Evolutionary conservation across 441 rosid species (phyloP), one percentile per base, ranked within the genome.

Genomic region (Syzygium syzygioides): DNA sequence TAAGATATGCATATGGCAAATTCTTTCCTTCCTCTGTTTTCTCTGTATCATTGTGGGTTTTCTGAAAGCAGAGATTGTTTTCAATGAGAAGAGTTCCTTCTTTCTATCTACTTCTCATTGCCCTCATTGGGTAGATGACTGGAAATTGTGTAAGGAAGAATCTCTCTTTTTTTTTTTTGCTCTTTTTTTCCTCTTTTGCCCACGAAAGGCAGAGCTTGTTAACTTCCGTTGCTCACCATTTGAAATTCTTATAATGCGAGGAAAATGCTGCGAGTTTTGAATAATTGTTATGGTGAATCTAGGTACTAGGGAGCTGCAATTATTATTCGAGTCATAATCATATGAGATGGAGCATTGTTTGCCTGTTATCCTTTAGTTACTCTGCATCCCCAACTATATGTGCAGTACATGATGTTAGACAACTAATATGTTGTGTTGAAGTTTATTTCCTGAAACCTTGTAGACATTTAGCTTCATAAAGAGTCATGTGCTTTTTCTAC

Each of bases 1-100:
- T 98, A 91, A 71, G 85, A 41, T 41, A 30, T 23, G 53, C 53
- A 79, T 45, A 26, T 79, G 53, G 84, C 30, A 45, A 14, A 25
- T 53, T 45, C 84, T 53, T 41, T 25, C 30, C 14, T 79, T 79
- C 53, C 84, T 25, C 30, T 76, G 84, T 76, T 76, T 11, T 45
- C 53, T 79, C 19, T 1, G 30, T 45, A 41, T 26, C 8, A 79
- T 45, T 45, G 53, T 79, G 45, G 25, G n/a, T 41, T 45, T 25
- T 25, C 19, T 41, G 52, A n/a, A 76, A 79, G 84, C 7, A 79
- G 53, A 14, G 30, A 79, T 41, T 41, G 84, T 79, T 45, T 41
- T 45, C 53, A 25, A 41, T 79, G 84, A 45, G 25, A 41, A 41
- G 84, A 79, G 84, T 79, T 79, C 8, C 84, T 79, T 23, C 11